A percentile compares a stretch with the other conserved stretches of the same genome.
phyloP scores from a whole-genome alignment of 2,329 filamentous ascomycete species.

The Sarocladium brachiariae region DNA sequence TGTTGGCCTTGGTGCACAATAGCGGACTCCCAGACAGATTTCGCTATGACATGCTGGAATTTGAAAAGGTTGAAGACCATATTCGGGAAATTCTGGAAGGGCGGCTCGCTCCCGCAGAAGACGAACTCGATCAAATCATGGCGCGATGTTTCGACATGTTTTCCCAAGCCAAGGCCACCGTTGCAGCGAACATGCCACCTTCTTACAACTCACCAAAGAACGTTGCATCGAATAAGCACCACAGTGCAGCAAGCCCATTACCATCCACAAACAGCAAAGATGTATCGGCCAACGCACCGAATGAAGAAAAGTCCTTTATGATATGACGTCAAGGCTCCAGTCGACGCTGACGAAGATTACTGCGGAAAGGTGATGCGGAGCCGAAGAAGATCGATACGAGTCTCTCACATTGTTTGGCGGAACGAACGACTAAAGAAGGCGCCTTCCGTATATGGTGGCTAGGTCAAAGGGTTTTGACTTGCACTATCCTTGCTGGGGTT shows the following conservation, averaged over 20 bases:
- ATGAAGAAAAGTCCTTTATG: constrained; percentile 7
- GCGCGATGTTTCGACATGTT: constrained; percentile 40
- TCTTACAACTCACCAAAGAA: constrained; percentile 24
- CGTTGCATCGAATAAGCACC: background rate
- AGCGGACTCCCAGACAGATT: constrained; percentile 47
- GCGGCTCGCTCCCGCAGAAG: constrained; percentile 34
- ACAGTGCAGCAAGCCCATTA: background rate
- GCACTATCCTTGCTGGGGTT: no score
- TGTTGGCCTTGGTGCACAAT: constrained; percentile 46
- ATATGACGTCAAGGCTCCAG: background rate
- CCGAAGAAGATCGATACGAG: background rate
- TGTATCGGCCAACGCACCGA: background rate
- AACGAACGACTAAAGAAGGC: no score
- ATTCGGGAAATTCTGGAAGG: constrained; percentile 44
- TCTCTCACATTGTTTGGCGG: no score
- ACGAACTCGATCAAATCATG: constrained; percentile 39
- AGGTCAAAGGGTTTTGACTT: no score
- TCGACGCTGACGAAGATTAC: no score
- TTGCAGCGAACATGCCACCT: constrained; percentile 40
- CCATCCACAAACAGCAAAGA: constrained; percentile 1
- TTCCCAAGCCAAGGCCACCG: constrained; percentile 37
- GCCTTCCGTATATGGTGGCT: no score
- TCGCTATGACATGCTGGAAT: constrained; percentile 41
- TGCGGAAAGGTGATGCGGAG: background rate
- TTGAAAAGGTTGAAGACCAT: constrained; percentile 41